These are phyloP conservation scores for Halophytophthora polymorphica DNA, from an alignment of 352 stramenopile genomes.

Conservation along the genomic window DNA sequence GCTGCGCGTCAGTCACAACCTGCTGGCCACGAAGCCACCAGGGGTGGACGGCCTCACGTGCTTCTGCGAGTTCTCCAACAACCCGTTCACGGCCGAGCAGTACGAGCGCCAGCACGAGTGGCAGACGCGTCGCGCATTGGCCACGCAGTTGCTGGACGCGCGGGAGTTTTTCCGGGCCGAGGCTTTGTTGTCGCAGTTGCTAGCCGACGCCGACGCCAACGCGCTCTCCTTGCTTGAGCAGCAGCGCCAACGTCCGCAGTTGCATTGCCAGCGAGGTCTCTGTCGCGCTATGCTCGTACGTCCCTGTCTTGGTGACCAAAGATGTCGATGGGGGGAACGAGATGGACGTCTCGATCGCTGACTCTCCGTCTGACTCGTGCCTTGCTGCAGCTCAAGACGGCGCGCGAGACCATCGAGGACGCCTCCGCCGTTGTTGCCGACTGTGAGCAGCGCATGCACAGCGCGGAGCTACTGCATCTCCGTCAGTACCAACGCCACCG, in stretches of 20 bases:
- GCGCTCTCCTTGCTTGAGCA: slow-evolving; percentile 15
- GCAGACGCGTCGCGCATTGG: slow-evolving; percentile 18
- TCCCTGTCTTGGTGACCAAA: neutral
- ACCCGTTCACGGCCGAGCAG: slow-evolving; percentile 43
- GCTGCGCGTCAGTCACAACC: slow-evolving; percentile 49
- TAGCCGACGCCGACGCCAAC: slow-evolving; percentile 19
- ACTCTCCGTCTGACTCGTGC: neutral
- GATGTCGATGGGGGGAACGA: too few species aligned
- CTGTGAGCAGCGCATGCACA: slow-evolving; percentile 23
- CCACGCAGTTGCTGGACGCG: slow-evolving; percentile 28
- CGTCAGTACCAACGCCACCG: slow-evolving; percentile 4
- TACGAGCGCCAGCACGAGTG: slow-evolving; percentile 7
- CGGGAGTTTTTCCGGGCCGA: slow-evolving; percentile 28
- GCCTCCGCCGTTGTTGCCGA: slow-evolving; percentile 10
- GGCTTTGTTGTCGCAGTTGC: slow-evolving; percentile 22
- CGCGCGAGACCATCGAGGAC: slow-evolving; percentile 19
- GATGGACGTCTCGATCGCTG: too few species aligned
- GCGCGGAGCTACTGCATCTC: slow-evolving; percentile 10
- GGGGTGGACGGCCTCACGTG: slow-evolving; percentile 22
- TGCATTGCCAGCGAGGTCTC: slow-evolving; percentile 41
- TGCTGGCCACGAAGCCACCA: slow-evolving; percentile 27
- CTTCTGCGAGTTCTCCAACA: slow-evolving; percentile 63
- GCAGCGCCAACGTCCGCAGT: slow-evolving; percentile 18
- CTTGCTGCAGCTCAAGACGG: slow-evolving; percentile 10
- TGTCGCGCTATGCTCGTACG: slow-evolving; percentile 44